Evolutionary conservation across 495 filamentous ascomycete species (phyloP).

Genomic region (Tuber indicum): DNA sequence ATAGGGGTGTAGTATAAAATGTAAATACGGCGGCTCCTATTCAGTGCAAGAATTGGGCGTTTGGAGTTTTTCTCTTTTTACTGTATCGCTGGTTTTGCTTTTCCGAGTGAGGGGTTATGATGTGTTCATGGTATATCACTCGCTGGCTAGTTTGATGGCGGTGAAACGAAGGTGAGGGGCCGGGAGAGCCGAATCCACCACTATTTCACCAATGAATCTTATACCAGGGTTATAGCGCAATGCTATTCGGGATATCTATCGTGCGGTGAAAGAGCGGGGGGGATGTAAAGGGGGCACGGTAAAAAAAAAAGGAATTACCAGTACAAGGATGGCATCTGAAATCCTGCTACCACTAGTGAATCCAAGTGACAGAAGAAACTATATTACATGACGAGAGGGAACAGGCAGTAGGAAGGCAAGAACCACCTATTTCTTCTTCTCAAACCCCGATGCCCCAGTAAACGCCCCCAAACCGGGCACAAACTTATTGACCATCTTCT

Average conservation of each 20-base stretch:
- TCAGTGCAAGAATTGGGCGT: not conserved
- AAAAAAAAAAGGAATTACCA: not conserved
- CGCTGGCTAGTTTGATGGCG: not conserved
- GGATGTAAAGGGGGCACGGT: not conserved
- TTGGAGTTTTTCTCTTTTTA: slow-evolving; percentile 23
- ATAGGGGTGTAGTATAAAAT: slow-evolving; percentile 9
- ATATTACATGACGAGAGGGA: not conserved
- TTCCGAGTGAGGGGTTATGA: not conserved
- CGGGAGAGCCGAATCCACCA: not conserved
- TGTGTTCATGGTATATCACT: not conserved
- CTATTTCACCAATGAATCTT: not conserved
- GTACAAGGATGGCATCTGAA: not conserved
- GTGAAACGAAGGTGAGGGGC: not conserved
- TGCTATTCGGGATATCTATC: not conserved
- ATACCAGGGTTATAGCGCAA: not conserved
- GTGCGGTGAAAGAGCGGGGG: too few species aligned
- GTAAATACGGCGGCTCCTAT: slow-evolving; percentile 16
- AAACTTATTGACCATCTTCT: slow-evolving; percentile 72
- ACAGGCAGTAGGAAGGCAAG: not conserved
- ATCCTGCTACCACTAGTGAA: not conserved
- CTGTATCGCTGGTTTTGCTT: not conserved
- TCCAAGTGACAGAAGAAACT: not conserved
- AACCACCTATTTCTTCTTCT: slow-evolving; percentile 19
- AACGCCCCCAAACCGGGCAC: slow-evolving; percentile 52
- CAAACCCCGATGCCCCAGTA: slow-evolving; percentile 12